These are phyloP conservation scores for Penicillium sp. DNA, from an alignment of 2,329 filamentous ascomycete species.

Conservation along the genomic window DNA sequence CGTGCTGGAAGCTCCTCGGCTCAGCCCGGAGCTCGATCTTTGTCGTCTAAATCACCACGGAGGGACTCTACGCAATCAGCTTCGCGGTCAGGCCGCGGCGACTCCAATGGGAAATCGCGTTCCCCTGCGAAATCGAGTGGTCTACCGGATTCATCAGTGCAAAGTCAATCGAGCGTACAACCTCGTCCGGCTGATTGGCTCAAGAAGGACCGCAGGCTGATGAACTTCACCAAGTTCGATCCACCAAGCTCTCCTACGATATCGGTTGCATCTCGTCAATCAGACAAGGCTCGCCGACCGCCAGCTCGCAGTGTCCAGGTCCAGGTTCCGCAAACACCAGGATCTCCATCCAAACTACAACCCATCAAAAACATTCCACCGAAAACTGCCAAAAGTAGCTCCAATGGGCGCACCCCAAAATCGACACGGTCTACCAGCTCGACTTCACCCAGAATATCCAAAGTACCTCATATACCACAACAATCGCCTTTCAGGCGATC, in stretches of 20 bases:
- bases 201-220: constrained; percentile 30
- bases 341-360: background rate
- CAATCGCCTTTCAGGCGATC: background rate
- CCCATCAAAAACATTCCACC: background rate
- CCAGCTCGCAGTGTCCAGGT: constrained; percentile 4
- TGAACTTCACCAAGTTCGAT: constrained; percentile 34
- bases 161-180: constrained; percentile 4
- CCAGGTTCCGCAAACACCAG: constrained; percentile 6
- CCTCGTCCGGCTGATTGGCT: constrained; percentile 25
- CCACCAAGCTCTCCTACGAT: constrained; percentile 39
- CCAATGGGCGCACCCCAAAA: background rate
- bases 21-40: background rate
- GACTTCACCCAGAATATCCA: background rate
- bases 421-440: background rate
- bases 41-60: background rate
- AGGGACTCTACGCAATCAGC: background rate
- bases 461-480: background rate
- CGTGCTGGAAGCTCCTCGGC: background rate
- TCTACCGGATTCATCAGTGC: background rate
- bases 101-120: background rate
- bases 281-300: constrained; percentile 12
- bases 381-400: background rate
- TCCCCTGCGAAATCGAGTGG: constrained; percentile 6
- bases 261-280: constrained; percentile 22
- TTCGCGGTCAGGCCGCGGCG: background rate